phyloP scores from a whole-genome alignment of 768 basidiomycete genomes.

The Termitomyces sp. region DNA sequence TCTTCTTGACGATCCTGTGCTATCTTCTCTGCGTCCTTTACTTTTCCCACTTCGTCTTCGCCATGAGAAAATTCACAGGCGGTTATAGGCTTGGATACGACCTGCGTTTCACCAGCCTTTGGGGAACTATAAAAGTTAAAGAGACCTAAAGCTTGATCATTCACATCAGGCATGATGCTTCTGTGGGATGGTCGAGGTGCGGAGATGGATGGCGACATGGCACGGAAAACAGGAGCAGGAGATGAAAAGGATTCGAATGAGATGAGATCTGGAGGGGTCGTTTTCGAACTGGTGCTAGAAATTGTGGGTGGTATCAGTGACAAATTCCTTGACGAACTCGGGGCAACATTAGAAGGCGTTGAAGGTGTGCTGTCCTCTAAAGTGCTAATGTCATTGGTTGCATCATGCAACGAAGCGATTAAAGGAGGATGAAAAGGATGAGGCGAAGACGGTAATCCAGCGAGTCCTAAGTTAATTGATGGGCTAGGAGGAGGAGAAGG shows the following conservation, averaged over 20 bases:
- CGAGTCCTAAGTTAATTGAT: neutral
- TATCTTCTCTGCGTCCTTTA: neutral
- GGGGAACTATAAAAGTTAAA: neutral
- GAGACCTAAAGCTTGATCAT: neutral
- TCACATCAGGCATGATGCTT: neutral
- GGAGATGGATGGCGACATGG: conserved; percentile 13
- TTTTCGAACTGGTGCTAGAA: neutral
- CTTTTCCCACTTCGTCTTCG: neutral
- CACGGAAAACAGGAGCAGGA: conserved; percentile 14
- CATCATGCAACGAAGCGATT: neutral
- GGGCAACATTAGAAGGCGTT: neutral
- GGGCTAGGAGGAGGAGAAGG: conserved; percentile 54
- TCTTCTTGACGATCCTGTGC: neutral
- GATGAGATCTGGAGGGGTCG: conserved; percentile 22
- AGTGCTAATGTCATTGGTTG: neutral
- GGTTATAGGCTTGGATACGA: neutral
- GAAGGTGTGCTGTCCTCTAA: neutral
- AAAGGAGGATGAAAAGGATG: neutral
- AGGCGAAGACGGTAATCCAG: conserved; percentile 1
- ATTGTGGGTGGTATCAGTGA: neutral
- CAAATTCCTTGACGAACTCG: neutral
- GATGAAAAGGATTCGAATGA: conserved; percentile 38
- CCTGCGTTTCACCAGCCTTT: neutral
- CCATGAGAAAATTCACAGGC: neutral
- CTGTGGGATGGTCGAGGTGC: neutral